Evolutionary conservation across 768 basidiomycete species (phyloP).

Genomic region (Termitomyces sp.): DNA sequence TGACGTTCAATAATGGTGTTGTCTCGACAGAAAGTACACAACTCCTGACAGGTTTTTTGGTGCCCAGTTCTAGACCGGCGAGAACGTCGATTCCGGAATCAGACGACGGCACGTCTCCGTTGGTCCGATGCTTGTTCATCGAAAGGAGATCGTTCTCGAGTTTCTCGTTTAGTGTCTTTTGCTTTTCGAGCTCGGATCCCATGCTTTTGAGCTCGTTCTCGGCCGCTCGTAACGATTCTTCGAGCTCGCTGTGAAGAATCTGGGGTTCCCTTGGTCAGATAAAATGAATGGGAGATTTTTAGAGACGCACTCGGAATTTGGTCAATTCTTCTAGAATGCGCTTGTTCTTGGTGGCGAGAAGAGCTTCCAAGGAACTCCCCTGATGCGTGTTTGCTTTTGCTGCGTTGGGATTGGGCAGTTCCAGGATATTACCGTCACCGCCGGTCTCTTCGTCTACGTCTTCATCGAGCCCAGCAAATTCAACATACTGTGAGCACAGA

Average conservation of each 20-base stretch:
- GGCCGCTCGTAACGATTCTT: constrained; percentile 53
- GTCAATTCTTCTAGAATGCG: constrained; percentile 89
- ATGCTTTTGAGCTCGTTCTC: constrained; percentile 54
- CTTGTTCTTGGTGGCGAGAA: constrained; percentile 92
- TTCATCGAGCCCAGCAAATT: constrained; percentile 86
- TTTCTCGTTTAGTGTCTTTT: constrained; percentile 77
- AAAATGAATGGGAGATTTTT: background rate
- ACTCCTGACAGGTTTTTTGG: constrained; percentile 37
- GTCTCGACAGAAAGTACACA: background rate
- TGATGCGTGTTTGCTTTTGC: constrained; percentile 72
- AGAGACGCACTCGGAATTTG: constrained; percentile 64
- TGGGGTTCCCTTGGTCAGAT: constrained; percentile 19
- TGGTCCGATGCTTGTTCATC: constrained; percentile 56
- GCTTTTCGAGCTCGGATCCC: constrained; percentile 67
- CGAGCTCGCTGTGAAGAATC: constrained; percentile 83
- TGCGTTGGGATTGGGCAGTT: constrained; percentile 84
- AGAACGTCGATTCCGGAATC: constrained; percentile 49
- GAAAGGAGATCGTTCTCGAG: constrained; percentile 88
- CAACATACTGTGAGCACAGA: constrained; percentile 66
- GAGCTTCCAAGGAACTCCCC: constrained; percentile 81
- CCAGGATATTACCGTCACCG: constrained; percentile 32
- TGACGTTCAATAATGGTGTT: background rate
- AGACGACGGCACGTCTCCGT: constrained; percentile 24
- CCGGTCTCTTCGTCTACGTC: constrained; percentile 56
- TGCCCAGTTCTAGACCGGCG: constrained; percentile 66